phyloP scores from a whole-genome alignment of 2,329 filamentous ascomycete species.

The Pseudogymnoascus sp. region DNA sequence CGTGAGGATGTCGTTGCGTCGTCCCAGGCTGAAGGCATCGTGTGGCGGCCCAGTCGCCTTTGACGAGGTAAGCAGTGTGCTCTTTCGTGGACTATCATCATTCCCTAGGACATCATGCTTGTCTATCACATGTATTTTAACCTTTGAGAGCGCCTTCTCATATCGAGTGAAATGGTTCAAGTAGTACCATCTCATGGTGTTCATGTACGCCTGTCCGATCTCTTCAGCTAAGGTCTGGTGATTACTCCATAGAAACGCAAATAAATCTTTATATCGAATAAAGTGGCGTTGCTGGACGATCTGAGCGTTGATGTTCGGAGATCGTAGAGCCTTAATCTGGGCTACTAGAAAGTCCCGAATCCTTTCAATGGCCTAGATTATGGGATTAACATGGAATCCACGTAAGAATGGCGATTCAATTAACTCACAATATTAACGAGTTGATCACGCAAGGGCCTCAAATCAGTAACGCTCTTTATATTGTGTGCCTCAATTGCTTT shows the following conservation, averaged over 20 bases:
- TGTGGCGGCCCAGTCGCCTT: conserved; percentile 54
- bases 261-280: conserved; percentile 80
- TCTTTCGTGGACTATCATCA: conserved; percentile 63
- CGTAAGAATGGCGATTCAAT: not conserved
- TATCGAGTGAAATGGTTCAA: conserved; percentile 85
- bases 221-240: conserved; percentile 80
- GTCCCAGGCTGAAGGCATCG: conserved; percentile 83
- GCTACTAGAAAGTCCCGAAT: conserved; percentile 91
- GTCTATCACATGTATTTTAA: conserved; percentile 76
- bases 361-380: conserved; percentile 68
- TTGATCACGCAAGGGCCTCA: conserved; percentile 77
- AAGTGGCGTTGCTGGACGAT: conserved; percentile 93
- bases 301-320: conserved; percentile 93
- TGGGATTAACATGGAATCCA: conserved; percentile 17
- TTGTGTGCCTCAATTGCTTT: conserved; percentile 52
- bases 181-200: conserved; percentile 99
- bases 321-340: conserved; percentile 88
- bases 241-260: conserved; percentile 72
- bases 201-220: conserved; percentile 88
- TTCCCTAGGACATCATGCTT: conserved; percentile 76
- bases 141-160: conserved; percentile 70
- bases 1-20: conserved; percentile 74
- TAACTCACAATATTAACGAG: conserved; percentile 64
- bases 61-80: conserved; percentile 47
- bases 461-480: conserved; percentile 72